phyloP scores from a whole-genome alignment of 2,329 filamentous ascomycete species.

The Colletotrichum euphorbiae region DNA sequence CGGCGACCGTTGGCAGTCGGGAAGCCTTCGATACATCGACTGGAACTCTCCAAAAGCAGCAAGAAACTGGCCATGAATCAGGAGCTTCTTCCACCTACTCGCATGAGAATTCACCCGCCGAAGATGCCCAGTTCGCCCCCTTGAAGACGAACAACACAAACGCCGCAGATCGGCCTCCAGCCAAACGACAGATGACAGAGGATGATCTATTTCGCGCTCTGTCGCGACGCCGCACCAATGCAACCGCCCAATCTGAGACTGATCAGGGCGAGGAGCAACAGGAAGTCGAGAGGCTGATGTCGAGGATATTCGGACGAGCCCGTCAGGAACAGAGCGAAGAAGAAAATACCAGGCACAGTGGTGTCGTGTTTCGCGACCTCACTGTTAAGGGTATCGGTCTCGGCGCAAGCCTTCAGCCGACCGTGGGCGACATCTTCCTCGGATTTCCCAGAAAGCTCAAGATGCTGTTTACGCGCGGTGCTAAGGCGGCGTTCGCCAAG shows the following conservation, averaged over 20 bases:
- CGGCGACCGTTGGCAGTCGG: background rate
- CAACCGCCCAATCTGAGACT: constrained; percentile 50
- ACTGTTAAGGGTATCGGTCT: constrained; percentile 78
- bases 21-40: background rate
- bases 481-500: constrained; percentile 51
- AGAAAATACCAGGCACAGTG: constrained; percentile 75
- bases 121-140: constrained; percentile 43
- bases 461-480: constrained; percentile 44
- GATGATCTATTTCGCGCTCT: constrained; percentile 64
- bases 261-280: constrained; percentile 52
- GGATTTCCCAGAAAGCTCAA: constrained; percentile 45
- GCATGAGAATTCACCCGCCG: constrained; percentile 1
- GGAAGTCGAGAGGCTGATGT: constrained; percentile 73
- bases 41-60: background rate
- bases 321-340: constrained; percentile 75
- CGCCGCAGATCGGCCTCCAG: constrained; percentile 34
- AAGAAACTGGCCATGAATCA: background rate
- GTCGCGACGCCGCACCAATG: constrained; percentile 60
- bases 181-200: constrained; percentile 53
- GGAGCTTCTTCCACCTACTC: constrained; percentile 17
- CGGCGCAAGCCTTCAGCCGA: constrained; percentile 66
- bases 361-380: constrained; percentile 76
- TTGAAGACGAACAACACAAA: constrained; percentile 44
- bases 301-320: constrained; percentile 75
- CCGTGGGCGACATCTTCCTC: constrained; percentile 52